Evolutionary conservation across 2,329 filamentous ascomycete genomes (phyloP).

Genomic region (Neophaeococcomyces mojaviensis): DNA sequence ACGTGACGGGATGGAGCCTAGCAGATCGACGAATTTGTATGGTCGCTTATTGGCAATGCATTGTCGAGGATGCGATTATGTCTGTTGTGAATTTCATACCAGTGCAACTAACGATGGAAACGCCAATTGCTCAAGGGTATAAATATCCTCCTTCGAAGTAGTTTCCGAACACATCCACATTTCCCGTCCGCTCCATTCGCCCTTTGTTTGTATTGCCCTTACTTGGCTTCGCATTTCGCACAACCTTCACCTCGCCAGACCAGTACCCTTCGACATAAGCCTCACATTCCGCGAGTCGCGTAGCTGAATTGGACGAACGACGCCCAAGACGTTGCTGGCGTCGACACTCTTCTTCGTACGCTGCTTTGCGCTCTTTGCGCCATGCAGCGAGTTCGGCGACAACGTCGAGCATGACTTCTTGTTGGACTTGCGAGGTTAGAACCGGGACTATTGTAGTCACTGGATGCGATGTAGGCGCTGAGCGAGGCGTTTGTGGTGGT

Average conservation of each 20-base stretch:
- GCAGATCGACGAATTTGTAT: no score
- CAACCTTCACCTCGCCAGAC: conserved; percentile 51
- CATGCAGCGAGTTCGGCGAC: conserved; percentile 48
- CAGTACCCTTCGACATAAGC: conserved; percentile 49
- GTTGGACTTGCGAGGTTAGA: conserved; percentile 5
- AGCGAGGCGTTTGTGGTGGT: conserved; percentile 2
- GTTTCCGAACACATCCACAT: conserved; percentile 48
- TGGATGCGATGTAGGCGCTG: conserved; percentile 10
- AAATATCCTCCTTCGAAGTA: conserved; percentile 46
- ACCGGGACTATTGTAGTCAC: no score
- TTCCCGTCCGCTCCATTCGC: conserved; percentile 31
- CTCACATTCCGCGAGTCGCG: not conserved
- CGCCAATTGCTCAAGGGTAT: conserved; percentile 35
- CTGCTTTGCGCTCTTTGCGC: conserved; percentile 44
- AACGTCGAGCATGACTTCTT: conserved; percentile 35
- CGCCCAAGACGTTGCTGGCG: not conserved
- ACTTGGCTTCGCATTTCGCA: conserved; percentile 37
- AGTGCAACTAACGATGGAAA: not conserved
- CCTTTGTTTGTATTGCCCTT: conserved; percentile 8
- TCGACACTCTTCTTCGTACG: conserved; percentile 33
- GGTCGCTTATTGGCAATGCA: no score
- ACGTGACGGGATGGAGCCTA: no score
- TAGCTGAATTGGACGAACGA: not conserved
- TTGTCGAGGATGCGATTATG: no score
- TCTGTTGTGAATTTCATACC: no score